Evolutionary conservation across 179 eudicot genomes (phyloP), one percentile per base, ranked within the genome.

Genomic region (Beta macrorhiza): DNA sequence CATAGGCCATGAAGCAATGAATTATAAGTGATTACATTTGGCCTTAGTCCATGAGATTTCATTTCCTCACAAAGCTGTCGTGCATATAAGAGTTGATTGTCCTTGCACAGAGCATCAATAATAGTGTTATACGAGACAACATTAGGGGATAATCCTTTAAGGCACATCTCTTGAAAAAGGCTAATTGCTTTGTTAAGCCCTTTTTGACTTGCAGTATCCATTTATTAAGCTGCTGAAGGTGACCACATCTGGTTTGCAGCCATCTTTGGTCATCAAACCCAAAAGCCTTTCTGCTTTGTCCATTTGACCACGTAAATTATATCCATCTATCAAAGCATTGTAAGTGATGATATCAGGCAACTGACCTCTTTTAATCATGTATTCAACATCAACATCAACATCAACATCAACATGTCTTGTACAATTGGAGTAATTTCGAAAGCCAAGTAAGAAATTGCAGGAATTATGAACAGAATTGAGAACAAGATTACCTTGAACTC

Each of bases 41-140:
- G 67, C 0, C 7, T 32, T 11, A 58, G 5, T 17, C 67, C 78
- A 29, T 19, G 53, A 37, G 32, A 7, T 75, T 42, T 12, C 78
- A 75, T 75, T 4, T 57, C 78, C 51, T 75, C 37, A 16, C 58
- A 0, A 16, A 75, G 32, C 52, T 19, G 13, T 0, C 16, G 3
- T 17, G 78, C 67, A 75, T 1, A 11, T 19, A 16, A 4, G 1
- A 75, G 65, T 4, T 25, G 12, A 10, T 59, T 44, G 15, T 10
- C 52, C 10, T 78, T 78, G 69, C 72, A 58, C 25, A 84, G 17
- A 16, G 81, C 87, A 51, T 78, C 70, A n/a, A 84, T 69, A 2
- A 82, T 55, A 58, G 59, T 20, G 20, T 2, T 78, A 68, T 64
- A 82, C 5, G 25, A 70, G 42, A 51, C 5, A 37, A 75, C 69